phyloP scores from a whole-genome alignment of 192 early-diverging fungal genomes.

The Spizellomyces punctatus region DNA sequence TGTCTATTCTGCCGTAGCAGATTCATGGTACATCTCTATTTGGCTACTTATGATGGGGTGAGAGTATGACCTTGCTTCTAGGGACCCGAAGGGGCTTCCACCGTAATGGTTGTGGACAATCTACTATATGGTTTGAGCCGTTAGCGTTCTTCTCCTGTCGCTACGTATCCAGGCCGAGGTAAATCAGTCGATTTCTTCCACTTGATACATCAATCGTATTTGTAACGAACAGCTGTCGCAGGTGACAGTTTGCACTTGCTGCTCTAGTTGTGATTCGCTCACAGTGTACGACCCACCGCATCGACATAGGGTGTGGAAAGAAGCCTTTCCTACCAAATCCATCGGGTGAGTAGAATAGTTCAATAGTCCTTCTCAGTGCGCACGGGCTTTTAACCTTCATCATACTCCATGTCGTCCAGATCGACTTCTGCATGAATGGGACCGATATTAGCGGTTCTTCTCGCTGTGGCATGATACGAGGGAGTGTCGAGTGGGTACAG shows the following conservation, averaged over 20 bases:
- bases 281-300: constrained; percentile 12
- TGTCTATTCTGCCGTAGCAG: no score
- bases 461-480: no score
- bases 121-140: no score
- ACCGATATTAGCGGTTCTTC: constrained; percentile 33
- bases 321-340: neutral
- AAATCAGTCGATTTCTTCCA: neutral
- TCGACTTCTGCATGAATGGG: constrained; percentile 75
- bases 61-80: no score
- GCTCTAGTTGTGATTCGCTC: constrained; percentile 3
- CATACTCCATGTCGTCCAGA: constrained; percentile 80
- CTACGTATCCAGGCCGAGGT: neutral
- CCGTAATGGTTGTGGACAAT: no score
- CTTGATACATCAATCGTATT: neutral
- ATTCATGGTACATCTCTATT: no score
- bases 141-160: no score
- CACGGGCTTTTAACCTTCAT: constrained; percentile 39
- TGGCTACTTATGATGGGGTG: no score
- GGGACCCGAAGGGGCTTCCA: no score
- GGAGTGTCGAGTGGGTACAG: no score
- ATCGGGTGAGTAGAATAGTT: no score
- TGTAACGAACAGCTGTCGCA: constrained; percentile 8
- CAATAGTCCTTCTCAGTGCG: no score
- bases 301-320: constrained; percentile 9
- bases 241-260: neutral